A percentile compares a stretch with the other conserved stretches of the same genome.
Conservation (phyloP, 2,329 filamentous ascomycete genomes). For the Pseudogymnoascus sp. region DNA sequence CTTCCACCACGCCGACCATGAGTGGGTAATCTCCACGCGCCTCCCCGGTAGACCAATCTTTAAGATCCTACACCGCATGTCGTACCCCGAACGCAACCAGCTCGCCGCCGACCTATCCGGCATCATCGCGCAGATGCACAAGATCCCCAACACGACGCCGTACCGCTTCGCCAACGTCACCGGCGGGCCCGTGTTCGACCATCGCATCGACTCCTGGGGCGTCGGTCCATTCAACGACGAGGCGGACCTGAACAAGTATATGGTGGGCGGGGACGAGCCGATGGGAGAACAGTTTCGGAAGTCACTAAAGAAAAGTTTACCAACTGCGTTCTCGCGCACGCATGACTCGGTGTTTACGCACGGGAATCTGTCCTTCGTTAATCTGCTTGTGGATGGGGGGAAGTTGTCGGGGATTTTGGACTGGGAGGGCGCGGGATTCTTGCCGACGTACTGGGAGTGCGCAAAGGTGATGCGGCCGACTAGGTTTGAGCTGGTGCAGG, state of each 20-base stretch:
- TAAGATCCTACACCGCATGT: background rate
- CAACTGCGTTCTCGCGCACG: background rate
- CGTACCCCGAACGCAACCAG: background rate
- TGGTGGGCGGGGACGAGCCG: background rate
- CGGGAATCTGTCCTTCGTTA: background rate
- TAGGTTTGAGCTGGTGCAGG: background rate
- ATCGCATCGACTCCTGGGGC: background rate
- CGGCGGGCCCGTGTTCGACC: background rate
- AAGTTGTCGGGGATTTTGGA: background rate
- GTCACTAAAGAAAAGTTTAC: background rate
- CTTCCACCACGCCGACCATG: background rate
- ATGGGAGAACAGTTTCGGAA: background rate
- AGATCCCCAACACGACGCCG: background rate
- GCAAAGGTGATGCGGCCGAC: background rate
- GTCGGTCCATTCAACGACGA: background rate
- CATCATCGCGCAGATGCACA: background rate
- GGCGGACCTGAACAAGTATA: background rate
- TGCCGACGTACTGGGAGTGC: background rate
- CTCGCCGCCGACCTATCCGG: background rate
- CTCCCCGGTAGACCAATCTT: background rate
- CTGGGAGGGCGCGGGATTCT: background rate
- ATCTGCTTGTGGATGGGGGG: background rate
- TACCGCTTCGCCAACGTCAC: background rate
- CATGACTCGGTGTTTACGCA: background rate
- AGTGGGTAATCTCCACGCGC: background rate